Conservation (phyloP, 345 rosid species). For the Kernera saxatilis region DNA sequence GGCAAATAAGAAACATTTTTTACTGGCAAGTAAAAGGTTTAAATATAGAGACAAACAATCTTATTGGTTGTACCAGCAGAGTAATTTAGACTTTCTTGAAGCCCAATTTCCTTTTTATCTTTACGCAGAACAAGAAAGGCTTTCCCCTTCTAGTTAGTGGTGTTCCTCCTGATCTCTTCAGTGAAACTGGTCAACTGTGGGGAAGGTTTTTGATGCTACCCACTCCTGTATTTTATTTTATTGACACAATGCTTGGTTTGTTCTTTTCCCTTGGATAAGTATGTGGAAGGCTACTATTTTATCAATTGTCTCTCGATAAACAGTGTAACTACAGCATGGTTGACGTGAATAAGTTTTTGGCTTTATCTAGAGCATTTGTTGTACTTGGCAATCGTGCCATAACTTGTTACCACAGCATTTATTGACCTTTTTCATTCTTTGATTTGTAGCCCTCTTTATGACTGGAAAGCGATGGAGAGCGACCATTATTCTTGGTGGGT, state of each 20-base stretch:
- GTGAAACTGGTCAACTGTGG: slow-evolving; percentile 95
- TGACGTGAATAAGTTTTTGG: not conserved
- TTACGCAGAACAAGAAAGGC: slow-evolving; percentile 69
- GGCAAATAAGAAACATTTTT: slow-evolving; percentile 89
- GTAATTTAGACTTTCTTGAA: slow-evolving; percentile 1
- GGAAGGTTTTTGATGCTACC: slow-evolving; percentile 51
- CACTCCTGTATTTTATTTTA: not conserved
- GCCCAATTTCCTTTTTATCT: not conserved
- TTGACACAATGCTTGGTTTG: not conserved
- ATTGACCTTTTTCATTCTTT: not conserved
- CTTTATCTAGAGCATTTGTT: not conserved
- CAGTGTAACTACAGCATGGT: not conserved
- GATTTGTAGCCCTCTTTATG: slow-evolving; percentile 75
- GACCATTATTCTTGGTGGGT: slow-evolving; percentile 93
- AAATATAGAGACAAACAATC: not conserved
- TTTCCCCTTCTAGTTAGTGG: slow-evolving; percentile 83
- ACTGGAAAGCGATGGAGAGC: slow-evolving; percentile 90
- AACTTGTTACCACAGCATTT: not conserved
- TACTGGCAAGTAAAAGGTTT: slow-evolving; percentile 52
- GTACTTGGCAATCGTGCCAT: not conserved
- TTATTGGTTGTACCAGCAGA: not conserved
- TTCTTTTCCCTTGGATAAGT: not conserved
- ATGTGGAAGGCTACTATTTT: not conserved
- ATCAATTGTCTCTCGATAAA: not conserved
- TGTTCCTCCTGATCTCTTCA: slow-evolving; percentile 96